Evolutionary conservation across 495 filamentous ascomycete genomes (phyloP), one percentile per base, ranked within the genome.

Genomic region (Xylaria palmicola): DNA sequence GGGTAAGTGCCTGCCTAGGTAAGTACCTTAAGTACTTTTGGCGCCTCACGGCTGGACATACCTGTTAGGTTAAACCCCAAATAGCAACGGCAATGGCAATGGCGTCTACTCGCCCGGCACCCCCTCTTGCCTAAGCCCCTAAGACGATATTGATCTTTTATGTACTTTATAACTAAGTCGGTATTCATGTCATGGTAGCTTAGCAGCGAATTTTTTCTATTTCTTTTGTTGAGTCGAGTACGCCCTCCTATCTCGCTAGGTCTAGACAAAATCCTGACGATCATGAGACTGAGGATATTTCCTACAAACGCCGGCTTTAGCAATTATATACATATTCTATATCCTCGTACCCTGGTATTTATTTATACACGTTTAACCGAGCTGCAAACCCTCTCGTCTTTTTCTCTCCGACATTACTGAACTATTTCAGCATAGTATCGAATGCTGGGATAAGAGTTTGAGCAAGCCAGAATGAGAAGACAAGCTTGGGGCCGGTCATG

Each of bases 401-500:
- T 13, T 27, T 19, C 10, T 60, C 17, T 36, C 19, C 27, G 29
- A 26, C 13, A 39, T 9, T 20, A 12, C 19, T 19, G n/a, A 2
- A 6, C 37, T 68, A 72, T 64, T 72, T 72, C 41, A 72, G 13
- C 55, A 75, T 72, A 22, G 62, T 71, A 62, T 85, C 82, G 56
- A 85, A 85, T 8, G 81, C 77, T 2, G 81, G 82, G 72, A 97
- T 97, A 65, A 97, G 77, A 43, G 91, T 96, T 81, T 97, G 92
- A 59, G 93, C 94, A 66, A 99, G 84, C 94, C 94, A 99, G 86
- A 99, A 99, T 65, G 92, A 97, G 84, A 98, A 98, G 58, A 97
- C 93, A 52, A 98, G 81, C 84, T 98, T 98, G 62, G 94, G 94
- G 30, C 94, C 94, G 20, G 94, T 98, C 93, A 98, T 98, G 68